A percentile compares a stretch with the other conserved stretches of the same genome.
Conservation (phyloP, 2,329 filamentous ascomycete genomes). For the Fusarium irregulare region DNA sequence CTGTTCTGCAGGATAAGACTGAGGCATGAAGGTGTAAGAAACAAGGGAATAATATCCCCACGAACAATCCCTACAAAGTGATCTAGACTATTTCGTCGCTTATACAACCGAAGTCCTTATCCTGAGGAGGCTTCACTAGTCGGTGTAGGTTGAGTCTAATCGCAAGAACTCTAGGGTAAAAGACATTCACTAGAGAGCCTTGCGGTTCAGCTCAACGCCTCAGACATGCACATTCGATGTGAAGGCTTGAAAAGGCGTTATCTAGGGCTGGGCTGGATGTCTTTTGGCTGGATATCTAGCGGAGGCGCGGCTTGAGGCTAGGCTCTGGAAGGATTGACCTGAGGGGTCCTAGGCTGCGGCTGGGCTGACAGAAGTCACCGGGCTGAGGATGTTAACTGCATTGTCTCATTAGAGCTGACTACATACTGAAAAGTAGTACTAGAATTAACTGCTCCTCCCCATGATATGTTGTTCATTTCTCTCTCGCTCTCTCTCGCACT, state of each 20-base stretch:
- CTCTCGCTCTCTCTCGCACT: conserved; percentile 1
- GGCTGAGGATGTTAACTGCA: conserved; percentile 21
- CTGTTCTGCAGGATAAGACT: neutral
- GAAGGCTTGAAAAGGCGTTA: conserved; percentile 28
- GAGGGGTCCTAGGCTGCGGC: conserved; percentile 32
- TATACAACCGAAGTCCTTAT: neutral
- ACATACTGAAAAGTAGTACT: neutral
- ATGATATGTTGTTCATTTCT: conserved; percentile 11
- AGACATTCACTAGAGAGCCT: conserved; percentile 6
- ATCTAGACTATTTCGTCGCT: neutral
- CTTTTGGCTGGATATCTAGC: conserved; percentile 37
- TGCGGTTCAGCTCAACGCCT: conserved; percentile 5
- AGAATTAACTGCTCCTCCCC: conserved; percentile 1
- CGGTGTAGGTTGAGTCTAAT: neutral
- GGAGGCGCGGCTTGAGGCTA: conserved; percentile 38
- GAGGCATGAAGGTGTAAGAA: too few relatives aligned
- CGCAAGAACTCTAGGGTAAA: neutral
- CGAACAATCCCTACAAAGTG: neutral
- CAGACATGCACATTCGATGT: neutral
- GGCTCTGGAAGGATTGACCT: conserved; percentile 18
- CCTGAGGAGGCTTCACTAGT: conserved; percentile 7
- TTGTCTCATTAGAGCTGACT: neutral
- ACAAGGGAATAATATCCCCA: neutral
- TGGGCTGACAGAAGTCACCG: conserved; percentile 33
- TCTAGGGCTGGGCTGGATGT: conserved; percentile 36